Base-by-base conservation (phyloP, 306 rosid genomes). In the Begonia peltatifolia region DNA sequence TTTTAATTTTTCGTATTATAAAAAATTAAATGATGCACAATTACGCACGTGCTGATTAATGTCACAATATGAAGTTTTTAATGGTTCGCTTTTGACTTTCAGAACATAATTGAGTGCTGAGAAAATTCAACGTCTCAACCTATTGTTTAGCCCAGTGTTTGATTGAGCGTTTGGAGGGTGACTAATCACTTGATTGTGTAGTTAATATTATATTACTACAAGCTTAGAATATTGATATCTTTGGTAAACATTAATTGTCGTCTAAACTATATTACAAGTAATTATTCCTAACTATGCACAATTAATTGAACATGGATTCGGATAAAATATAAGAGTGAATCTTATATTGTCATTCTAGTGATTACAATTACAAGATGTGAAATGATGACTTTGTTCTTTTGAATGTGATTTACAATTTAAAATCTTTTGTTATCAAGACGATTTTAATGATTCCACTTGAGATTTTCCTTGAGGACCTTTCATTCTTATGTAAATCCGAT, bases 401-500 rank as follows among this genome's bases (percentile, higher is more conserved):
- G 48, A 44, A 44, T 10, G 48, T 44, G 48, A 44, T 10, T 44
- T 44, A 44, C 48, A 44, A 44, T 30, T 2, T 30, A 44, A n/a
- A 1, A 13, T 2, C 0, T 42, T 13, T 1, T 8, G 56, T 61
- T 69, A 60, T 50, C 73, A 11, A 0, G 68, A 80, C 18, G 86
- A 81, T 50, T 69, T 79, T 22, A 81, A 60, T 6, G 93, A 75
- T 1, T 87, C 94, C 8, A 87, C 92, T 54, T 84, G 96, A 16
- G 84, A 76, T 84, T 87, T 87, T 11, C 96, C 96, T 2, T 59
- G 52, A 1, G 96, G 93, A 15, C 96, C 96, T 18, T 57, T 88
- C 74, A 52, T 49, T 75, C 96, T 75, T 50, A 88, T 84, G 74
- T 57, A 82, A 30, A 84, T 86, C n/a, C 94, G 63, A 42, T 88